These are phyloP conservation scores for Coemansia interrupta DNA, from an alignment of 192 early-diverging fungal species.

Conservation along the genomic window DNA sequence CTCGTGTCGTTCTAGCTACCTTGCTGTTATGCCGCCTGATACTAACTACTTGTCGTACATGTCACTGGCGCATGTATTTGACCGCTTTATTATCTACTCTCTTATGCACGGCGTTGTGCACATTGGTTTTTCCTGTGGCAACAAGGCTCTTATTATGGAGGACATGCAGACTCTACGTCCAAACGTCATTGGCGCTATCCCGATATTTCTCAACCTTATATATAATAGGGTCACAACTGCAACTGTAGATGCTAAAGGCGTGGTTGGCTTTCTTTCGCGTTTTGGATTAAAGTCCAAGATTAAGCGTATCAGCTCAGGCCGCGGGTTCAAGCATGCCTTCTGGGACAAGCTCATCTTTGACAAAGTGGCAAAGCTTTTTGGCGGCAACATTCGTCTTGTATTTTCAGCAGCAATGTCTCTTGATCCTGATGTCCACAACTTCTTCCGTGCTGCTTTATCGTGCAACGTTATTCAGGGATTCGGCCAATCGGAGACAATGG, in stretches of 20 bases:
- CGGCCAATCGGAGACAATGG: neutral
- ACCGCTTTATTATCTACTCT: conserved; percentile 55
- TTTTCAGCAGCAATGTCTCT: conserved; percentile 69
- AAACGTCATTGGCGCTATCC: conserved; percentile 66
- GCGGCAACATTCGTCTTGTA: conserved; percentile 71
- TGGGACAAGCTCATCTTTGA: conserved; percentile 83
- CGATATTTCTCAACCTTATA: conserved; percentile 74
- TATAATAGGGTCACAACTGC: conserved; percentile 63
- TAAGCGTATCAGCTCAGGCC: conserved; percentile 54
- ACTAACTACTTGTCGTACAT: conserved; percentile 50
- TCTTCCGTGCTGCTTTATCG: conserved; percentile 55
- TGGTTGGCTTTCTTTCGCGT: conserved; percentile 42
- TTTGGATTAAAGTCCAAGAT: conserved; percentile 53
- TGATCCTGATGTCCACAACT: conserved; percentile 69
- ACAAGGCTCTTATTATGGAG: conserved; percentile 63
- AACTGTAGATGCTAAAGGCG: conserved; percentile 54
- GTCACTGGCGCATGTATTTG: no score
- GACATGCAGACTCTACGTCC: conserved; percentile 75
- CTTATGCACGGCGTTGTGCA: conserved; percentile 52
- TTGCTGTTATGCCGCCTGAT: no score
- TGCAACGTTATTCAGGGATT: conserved; percentile 8
- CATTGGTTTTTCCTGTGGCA: conserved; percentile 76
- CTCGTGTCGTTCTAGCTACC: conserved; percentile 57
- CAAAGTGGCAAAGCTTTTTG: conserved; percentile 70
- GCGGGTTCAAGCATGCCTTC: no score